Base-by-base conservation (phyloP, 2,329 filamentous ascomycete genomes). In the Hypocreales sp. region DNA sequence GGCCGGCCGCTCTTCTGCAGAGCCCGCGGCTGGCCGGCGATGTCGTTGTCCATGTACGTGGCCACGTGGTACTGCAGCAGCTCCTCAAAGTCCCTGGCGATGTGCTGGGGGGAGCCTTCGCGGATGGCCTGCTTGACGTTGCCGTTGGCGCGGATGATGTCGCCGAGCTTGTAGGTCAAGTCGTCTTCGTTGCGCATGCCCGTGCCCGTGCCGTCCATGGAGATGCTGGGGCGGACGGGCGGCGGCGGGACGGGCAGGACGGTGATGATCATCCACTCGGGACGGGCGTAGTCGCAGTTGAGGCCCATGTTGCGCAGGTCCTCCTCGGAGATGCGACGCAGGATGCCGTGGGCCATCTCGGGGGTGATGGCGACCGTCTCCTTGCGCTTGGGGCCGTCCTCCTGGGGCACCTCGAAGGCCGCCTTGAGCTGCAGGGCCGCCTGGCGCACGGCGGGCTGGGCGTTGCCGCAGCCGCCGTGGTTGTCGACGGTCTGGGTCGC, bases 21-120 rank as follows among this genome's bases (percentile, higher is more conserved):
- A 3, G 90, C 87, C 42, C 90, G 84, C 3, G 90, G 90, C 42
- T 92, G 77, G 26, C 87, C 86, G 36, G 92, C 90, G 55, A 95
- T 94, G 50, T 98, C 87, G 45, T 98, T 99, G 56, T 98, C 90
- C 92, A 99, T 98, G 56, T 94, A 92, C 1, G 92, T 98, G 23
- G 92, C 92, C 33, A 98, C 86, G 46, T 98, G 92, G 48, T 93
- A 99, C 48, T 99, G 92, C 20, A 99, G 63, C 18, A 98, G 61
- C 36, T 78, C 74, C 53, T 93, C 83, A 32, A 94, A 95, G 44
- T 98, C 90, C 32, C 75, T 71, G 11, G 84, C 72, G 39, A 95
- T 83, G 54, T 98, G 90, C 37, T 81, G 76, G 1, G 90, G 84
- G 4, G 86, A 86, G 31, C 90, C 90, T 51, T 94, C 84, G 32